Conservation (phyloP, 768 basidiomycete species). For the Gelatoporia subvermispora region DNA sequence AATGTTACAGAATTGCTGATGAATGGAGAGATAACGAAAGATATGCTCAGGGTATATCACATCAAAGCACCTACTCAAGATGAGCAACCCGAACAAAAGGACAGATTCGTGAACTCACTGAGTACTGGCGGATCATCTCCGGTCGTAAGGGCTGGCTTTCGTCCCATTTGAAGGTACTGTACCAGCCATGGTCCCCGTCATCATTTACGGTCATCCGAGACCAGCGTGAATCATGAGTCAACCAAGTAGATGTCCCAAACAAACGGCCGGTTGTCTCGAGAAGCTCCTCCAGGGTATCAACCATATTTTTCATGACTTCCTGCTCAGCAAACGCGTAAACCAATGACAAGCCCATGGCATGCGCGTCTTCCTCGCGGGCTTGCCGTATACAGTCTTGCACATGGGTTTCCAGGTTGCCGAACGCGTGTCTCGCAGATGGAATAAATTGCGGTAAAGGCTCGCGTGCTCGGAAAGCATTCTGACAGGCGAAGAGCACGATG, state of each 20-base stretch:
- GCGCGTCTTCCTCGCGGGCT: slow-evolving; percentile 23
- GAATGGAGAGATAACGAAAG: too few species aligned
- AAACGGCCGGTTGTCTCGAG: slow-evolving; percentile 35
- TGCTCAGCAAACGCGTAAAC: slow-evolving; percentile 41
- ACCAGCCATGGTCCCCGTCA: slow-evolving; percentile 25
- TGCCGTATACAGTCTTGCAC: slow-evolving; percentile 30
- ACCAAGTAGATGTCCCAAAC: slow-evolving; percentile 43
- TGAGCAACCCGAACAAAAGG: too few species aligned
- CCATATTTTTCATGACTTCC: slow-evolving; percentile 36
- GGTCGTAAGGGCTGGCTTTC: slow-evolving; percentile 3
- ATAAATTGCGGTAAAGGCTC: slow-evolving; percentile 47
- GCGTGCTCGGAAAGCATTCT: slow-evolving; percentile 42
- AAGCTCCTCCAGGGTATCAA: slow-evolving; percentile 38
- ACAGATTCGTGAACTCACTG: too few species aligned
- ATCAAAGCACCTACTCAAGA: too few species aligned
- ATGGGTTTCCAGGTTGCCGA: slow-evolving; percentile 28
- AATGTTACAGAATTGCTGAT: too few species aligned
- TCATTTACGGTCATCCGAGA: slow-evolving; percentile 17
- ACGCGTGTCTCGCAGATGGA: slow-evolving; percentile 39
- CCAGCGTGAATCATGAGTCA: slow-evolving; percentile 22
- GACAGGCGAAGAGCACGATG: slow-evolving; percentile 43
- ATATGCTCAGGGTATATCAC: too few species aligned
- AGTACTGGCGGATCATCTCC: too few species aligned
- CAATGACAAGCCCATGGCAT: slow-evolving; percentile 31
- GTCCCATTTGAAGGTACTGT: slow-evolving; percentile 25